Evolutionary conservation across 1,284 basidiomycete species (phyloP).

Genomic region (Volvariella surrecta): DNA sequence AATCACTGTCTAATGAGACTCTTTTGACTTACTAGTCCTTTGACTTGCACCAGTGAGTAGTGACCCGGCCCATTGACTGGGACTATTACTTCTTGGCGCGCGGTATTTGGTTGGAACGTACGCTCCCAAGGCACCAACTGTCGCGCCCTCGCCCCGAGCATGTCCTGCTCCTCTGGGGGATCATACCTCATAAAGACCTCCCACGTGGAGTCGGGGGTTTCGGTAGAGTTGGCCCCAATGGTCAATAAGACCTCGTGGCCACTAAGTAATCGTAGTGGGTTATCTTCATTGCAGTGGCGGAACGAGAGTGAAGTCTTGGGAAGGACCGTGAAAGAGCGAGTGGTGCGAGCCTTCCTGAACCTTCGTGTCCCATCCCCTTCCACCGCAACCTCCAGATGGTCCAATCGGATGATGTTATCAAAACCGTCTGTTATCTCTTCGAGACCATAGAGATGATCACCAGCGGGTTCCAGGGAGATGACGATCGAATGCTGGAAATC

Average conservation of each 20-base stretch:
- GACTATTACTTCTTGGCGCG: neutral
- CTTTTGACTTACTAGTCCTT: neutral
- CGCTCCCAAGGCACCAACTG: neutral
- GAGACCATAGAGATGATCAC: neutral
- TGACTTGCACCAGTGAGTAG: neutral
- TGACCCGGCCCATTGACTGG: neutral
- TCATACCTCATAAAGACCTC: neutral
- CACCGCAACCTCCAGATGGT: neutral
- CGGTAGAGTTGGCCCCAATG: neutral
- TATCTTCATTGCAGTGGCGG: neutral
- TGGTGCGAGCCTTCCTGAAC: neutral
- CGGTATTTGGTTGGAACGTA: neutral
- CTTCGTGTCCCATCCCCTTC: neutral
- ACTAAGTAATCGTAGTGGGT: neutral
- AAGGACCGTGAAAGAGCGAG: neutral
- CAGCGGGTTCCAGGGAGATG: neutral
- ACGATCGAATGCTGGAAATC: neutral
- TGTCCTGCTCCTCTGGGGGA: neutral
- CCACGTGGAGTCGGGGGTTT: neutral
- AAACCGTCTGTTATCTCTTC: neutral
- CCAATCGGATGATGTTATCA: neutral
- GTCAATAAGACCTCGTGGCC: constrained; percentile 1
- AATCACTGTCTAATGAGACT: neutral
- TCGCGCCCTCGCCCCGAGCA: neutral
- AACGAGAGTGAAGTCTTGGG: neutral